A percentile compares a stretch with the other conserved stretches of the same genome.
These are phyloP conservation scores for Colletotrichum viniferum DNA, from an alignment of 2,329 filamentous ascomycete species.

Conservation along the genomic window DNA sequence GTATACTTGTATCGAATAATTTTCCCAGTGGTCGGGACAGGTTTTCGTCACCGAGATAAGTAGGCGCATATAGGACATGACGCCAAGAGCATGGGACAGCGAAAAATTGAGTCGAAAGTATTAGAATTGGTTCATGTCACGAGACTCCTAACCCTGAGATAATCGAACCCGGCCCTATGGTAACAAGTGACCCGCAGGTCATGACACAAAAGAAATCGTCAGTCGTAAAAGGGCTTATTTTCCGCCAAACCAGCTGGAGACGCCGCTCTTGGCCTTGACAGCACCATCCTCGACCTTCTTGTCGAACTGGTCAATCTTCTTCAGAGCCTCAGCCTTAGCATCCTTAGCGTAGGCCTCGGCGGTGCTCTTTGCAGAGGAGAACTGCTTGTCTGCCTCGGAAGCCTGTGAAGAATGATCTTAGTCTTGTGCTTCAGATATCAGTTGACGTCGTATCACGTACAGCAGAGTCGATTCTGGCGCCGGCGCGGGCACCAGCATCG, in stretches of 20 bases:
- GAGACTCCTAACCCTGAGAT: not conserved
- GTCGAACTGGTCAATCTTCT: conserved; percentile 84
- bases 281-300: conserved; percentile 79
- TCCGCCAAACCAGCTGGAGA: conserved; percentile 86
- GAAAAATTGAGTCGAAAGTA: not conserved
- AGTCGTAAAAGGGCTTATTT: conserved; percentile 37
- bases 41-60: not conserved
- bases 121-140: not conserved
- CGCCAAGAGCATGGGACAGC: not conserved
- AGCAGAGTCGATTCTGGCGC: conserved; percentile 70
- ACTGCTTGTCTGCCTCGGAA: conserved; percentile 66
- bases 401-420: conserved; percentile 45
- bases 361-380: conserved; percentile 65
- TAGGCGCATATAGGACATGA: not conserved
- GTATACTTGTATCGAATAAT: not conserved
- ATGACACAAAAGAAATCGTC: not conserved
- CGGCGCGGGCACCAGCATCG: conserved; percentile 49
- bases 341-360: conserved; percentile 66
- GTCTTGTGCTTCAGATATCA: not conserved
- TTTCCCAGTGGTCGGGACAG: not conserved
- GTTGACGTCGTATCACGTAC: conserved; percentile 54
- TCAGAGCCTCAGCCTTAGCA: conserved; percentile 65
- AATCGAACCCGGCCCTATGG: not conserved
- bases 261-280: conserved; percentile 80
- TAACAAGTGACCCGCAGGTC: not conserved